phyloP scores from a whole-genome alignment of 306 rosid species.

The Lathyrus aphaca region DNA sequence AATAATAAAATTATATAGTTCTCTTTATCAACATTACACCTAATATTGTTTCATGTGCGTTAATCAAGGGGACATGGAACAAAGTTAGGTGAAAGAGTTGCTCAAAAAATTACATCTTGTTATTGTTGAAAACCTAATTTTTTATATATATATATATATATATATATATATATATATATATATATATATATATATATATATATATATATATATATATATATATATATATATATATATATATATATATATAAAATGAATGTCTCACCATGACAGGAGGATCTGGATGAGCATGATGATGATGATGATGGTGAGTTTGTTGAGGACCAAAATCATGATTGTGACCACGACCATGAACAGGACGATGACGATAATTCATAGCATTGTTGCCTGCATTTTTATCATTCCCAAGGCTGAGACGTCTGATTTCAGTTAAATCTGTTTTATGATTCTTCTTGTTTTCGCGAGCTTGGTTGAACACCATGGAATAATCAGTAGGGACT shows the following conservation, averaged over 20 bases:
- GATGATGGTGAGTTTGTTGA: neutral
- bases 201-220: too few relatives aligned
- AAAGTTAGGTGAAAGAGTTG: slow-evolving; percentile 39
- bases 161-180: too few relatives aligned
- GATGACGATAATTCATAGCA: slow-evolving; percentile 18
- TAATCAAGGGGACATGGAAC: slow-evolving; percentile 60
- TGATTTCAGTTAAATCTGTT: slow-evolving; percentile 52
- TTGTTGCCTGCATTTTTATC: slow-evolving; percentile 40
- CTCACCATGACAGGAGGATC: slow-evolving; percentile 36
- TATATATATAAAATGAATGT: neutral
- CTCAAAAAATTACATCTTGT: neutral
- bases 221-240: too few relatives aligned
- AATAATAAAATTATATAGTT: neutral
- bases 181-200: too few relatives aligned
- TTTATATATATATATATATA: too few relatives aligned
- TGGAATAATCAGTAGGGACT: slow-evolving; percentile 64
- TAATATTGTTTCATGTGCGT: slow-evolving; percentile 49
- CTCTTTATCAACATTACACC: slow-evolving; percentile 7
- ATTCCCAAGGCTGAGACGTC: slow-evolving; percentile 53
- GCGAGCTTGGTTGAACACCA: slow-evolving; percentile 75
- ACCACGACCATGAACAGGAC: neutral
- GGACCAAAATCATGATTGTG: neutral
- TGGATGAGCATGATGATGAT: neutral
- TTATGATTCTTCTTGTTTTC: slow-evolving; percentile 64
- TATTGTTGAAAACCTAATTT: neutral